phyloP scores from a whole-genome alignment of 202 grass and related monocot species.

The Sporobolus alterniflorus region DNA sequence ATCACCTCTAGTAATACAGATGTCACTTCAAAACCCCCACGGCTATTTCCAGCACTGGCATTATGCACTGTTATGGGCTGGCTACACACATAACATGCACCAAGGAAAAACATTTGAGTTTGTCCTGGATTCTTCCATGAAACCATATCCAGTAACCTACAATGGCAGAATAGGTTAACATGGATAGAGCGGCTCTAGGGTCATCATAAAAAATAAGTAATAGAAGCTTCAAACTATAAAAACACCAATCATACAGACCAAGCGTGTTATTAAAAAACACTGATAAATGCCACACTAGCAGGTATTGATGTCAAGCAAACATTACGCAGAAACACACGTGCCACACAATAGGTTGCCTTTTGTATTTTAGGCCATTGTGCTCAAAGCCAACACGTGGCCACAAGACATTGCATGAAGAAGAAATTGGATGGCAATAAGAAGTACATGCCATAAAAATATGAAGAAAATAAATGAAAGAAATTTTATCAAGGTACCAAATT shows the following conservation, averaged over 20 bases:
- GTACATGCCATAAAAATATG: background rate
- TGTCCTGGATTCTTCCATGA: conserved; percentile 13
- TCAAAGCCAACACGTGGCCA: too few species aligned
- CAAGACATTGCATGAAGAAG: background rate
- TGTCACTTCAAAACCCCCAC: conserved; percentile 7
- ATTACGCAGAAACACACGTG: background rate
- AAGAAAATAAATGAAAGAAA: background rate
- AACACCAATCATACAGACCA: background rate
- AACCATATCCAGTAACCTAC: conserved; percentile 37
- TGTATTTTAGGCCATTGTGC: background rate
- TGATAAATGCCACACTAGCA: background rate
- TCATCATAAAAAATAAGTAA: conserved; percentile 23
- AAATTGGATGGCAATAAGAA: too few species aligned
- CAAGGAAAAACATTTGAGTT: conserved; percentile 4
- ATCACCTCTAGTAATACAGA: conserved; percentile 40
- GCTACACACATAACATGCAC: background rate
- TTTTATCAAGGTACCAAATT: background rate
- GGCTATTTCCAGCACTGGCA: conserved; percentile 34
- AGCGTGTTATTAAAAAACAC: background rate
- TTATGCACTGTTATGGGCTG: background rate
- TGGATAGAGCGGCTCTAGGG: too few species aligned
- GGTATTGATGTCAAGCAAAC: background rate
- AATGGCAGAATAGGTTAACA: conserved; percentile 30
- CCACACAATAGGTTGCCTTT: background rate
- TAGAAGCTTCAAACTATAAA: conserved; percentile 28